Conservation (phyloP, 129 eudicot genomes). For the Cynara cardunculus region DNA sequence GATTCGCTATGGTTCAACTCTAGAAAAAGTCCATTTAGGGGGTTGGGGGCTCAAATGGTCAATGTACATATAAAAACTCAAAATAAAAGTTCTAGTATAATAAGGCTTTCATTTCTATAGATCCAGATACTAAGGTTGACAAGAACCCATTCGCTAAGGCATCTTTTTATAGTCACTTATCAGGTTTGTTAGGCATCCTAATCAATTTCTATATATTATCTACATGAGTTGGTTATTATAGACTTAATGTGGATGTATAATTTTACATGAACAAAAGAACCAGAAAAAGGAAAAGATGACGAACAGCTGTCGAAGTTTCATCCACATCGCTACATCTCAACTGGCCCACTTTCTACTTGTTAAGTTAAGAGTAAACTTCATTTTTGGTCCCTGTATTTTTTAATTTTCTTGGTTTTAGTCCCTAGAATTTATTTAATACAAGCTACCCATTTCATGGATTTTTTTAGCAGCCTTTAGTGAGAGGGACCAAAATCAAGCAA, state of each 20-base stretch:
- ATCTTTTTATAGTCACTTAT: no score
- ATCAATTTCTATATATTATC: background rate
- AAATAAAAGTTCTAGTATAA: no score
- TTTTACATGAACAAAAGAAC: background rate
- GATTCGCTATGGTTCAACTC: no score
- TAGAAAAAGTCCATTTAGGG: no score
- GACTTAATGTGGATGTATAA: background rate
- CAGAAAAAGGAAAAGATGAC: background rate
- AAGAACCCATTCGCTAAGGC: no score
- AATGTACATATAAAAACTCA: no score
- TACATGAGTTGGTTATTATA: background rate
- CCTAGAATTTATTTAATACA: background rate
- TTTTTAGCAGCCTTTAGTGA: background rate
- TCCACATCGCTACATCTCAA: background rate
- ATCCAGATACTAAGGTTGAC: no score
- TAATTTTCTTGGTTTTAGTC: background rate
- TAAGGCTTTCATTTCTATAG: no score
- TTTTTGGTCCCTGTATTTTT: background rate
- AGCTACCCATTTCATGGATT: background rate
- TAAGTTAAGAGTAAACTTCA: background rate
- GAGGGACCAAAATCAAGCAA: background rate
- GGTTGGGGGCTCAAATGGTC: no score
- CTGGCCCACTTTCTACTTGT: background rate
- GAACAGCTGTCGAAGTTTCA: background rate
- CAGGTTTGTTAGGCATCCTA: no score